A percentile compares a stretch with the other conserved stretches of the same genome.
phyloP scores from a whole-genome alignment of 257 asterid genomes.

The Solanum neorickii region DNA sequence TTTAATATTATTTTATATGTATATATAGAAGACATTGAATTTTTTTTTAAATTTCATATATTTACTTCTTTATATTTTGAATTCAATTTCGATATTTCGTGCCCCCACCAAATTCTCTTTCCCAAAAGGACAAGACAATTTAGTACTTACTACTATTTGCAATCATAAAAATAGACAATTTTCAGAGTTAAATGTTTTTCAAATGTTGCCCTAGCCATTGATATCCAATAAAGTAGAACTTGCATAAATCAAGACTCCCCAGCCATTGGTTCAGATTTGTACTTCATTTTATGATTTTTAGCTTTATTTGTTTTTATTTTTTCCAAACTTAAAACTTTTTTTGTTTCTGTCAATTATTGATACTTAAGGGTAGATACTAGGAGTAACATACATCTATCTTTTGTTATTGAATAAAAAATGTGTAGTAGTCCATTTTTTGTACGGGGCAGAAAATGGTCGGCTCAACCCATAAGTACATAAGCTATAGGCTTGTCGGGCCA shows the following conservation, averaged over 20 bases:
- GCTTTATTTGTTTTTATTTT: neutral
- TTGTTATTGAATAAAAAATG: no score
- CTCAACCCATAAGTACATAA: no score
- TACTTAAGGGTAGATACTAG: neutral
- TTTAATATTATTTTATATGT: no score
- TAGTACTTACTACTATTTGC: neutral
- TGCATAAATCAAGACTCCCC: neutral
- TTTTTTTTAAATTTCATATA: neutral
- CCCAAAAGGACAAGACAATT: neutral
- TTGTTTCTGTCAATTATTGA: neutral
- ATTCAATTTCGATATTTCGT: fast-evolving
- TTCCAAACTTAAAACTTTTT: neutral
- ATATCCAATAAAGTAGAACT: neutral
- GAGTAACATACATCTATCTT: no score
- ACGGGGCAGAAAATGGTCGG: fast-evolving
- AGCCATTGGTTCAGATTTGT: neutral
- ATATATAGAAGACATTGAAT: neutral
- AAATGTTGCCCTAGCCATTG: neutral
- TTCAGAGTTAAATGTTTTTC: neutral
- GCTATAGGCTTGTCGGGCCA: fast-evolving
- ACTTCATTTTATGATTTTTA: neutral
- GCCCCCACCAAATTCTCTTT: neutral
- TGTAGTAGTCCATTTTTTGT: fast-evolving
- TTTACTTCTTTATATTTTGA: neutral
- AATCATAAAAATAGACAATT: neutral